Percentiles rank a stretch among this genome's conserved stretches.
Conservation (phyloP, 257 asterid species). For the Agastache rugosa region DNA sequence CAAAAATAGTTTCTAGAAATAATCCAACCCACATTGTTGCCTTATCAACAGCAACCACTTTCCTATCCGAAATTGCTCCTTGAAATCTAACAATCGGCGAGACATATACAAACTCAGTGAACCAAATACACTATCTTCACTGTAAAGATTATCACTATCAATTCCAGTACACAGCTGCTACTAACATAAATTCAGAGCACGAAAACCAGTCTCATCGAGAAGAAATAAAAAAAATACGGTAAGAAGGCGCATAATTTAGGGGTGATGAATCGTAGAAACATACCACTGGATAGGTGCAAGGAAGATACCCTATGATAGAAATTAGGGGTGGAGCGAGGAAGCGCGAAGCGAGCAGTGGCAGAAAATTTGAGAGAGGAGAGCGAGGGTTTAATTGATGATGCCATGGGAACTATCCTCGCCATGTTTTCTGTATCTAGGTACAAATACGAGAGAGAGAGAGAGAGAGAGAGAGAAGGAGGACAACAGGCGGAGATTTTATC, state of each 20-base stretch:
- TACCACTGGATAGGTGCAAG: constrained; percentile 60
- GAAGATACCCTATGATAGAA: constrained; percentile 43
- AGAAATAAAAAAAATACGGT: background rate
- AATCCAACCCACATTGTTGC: constrained; percentile 14
- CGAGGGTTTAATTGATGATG: constrained; percentile 81
- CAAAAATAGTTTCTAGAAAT: background rate
- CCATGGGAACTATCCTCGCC: constrained; percentile 90
- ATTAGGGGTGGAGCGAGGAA: constrained; percentile 43
- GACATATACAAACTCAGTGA: constrained; percentile 22
- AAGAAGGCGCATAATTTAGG: background rate
- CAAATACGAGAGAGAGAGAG: constrained; percentile 5
- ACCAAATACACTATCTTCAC: constrained; percentile 19
- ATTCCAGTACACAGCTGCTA: background rate
- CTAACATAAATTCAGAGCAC: constrained; percentile 7
- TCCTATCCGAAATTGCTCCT: constrained; percentile 23
- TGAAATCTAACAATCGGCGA: constrained; percentile 10
- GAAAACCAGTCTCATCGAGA: constrained; percentile 6
- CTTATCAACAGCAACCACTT: constrained; percentile 14
- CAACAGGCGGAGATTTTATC: constrained; percentile 27
- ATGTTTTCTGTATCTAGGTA: constrained; percentile 35
- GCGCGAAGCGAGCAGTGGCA: constrained; percentile 48
- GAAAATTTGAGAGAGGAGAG: constrained; percentile 66
- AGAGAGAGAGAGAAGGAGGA: background rate
- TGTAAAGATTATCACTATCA: background rate
- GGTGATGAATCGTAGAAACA: background rate